Base-by-base conservation (phyloP, 148 eudicot species). In the Camellia japonica region DNA sequence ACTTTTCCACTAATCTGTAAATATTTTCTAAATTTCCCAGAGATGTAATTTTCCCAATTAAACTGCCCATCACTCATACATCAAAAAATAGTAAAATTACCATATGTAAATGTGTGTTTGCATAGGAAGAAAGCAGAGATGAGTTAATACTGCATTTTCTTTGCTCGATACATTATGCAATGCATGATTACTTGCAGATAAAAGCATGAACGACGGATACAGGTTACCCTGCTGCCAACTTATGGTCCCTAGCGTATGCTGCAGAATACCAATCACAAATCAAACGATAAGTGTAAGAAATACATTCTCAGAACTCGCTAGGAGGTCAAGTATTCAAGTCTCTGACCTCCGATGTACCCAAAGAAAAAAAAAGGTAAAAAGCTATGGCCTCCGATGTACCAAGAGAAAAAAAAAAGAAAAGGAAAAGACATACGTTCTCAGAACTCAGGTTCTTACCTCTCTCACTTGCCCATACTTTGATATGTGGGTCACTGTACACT, bases 201-300 rank as follows among this genome's bases (percentile, higher is more conserved):
- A 71, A 20, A 95, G 89, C 99, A 95, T 92, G 82, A 93, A 95
- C 2, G 99, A 95, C 63, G 99, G 99, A 82, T 81, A 87, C 74
- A 88, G 82, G 84, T 95, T 95, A 51, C 99, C 99, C 84, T 90
- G 94, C 86, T 95, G 99, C 99, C 99, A 95, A 83, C 99, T 95
- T 82, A 91, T 63, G 61, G 97, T 92, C 80, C 99, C 99, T 73
- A 93, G 77, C 78, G 99, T 95, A 81, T 95, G 97, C 99, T 95
- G 91, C 85, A 81, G 38, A 81, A 78, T 30, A 30, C 30, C 30
- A 61, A 58, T 73, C 54, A 41, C 65, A 38, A 74, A 81, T 63
- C 78, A 78, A 80, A 80, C 2, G 68, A 79, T 79, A 79, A 30
- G 30, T 1, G 30, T 30, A 30, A 30, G 30, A 30, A 30, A 69